These are phyloP conservation scores for Amylostereum areolatum DNA, from an alignment of 1,284 basidiomycete genomes.

Conservation along the genomic window DNA sequence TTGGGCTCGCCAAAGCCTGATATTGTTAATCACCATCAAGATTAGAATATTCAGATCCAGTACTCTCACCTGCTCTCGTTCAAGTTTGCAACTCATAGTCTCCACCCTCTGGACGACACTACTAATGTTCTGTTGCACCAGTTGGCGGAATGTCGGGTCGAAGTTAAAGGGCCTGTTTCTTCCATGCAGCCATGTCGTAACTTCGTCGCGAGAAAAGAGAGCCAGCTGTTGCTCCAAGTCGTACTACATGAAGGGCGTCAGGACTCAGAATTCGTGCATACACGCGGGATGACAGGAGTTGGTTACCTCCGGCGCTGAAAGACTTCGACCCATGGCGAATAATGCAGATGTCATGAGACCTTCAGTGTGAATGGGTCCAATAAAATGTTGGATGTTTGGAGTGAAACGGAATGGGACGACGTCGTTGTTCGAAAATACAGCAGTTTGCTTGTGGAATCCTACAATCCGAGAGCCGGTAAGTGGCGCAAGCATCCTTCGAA, in stretches of 20 bases:
- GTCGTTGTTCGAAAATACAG: slow-evolving; percentile 77
- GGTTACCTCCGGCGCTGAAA: slow-evolving; percentile 89
- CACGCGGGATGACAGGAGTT: background rate
- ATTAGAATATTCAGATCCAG: background rate
- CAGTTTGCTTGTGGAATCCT: slow-evolving; percentile 45
- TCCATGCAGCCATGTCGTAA: slow-evolving; percentile 65
- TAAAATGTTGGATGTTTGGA: slow-evolving; percentile 93
- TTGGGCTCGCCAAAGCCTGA: slow-evolving; percentile 24
- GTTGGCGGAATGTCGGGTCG: slow-evolving; percentile 62
- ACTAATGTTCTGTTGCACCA: slow-evolving; percentile 73
- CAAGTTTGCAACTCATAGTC: slow-evolving; percentile 78
- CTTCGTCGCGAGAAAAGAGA: slow-evolving; percentile 91
- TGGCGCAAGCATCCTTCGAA: background rate
- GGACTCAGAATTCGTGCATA: background rate
- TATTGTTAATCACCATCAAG: slow-evolving; percentile 4
- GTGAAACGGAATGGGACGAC: slow-evolving; percentile 95
- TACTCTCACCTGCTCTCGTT: slow-evolving; percentile 66
- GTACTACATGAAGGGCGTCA: slow-evolving; percentile 44
- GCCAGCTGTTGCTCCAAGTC: slow-evolving; percentile 86
- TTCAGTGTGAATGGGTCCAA: slow-evolving; percentile 87
- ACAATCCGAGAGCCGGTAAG: slow-evolving; percentile 2
- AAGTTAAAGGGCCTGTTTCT: slow-evolving; percentile 45
- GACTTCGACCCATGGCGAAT: slow-evolving; percentile 85
- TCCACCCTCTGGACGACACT: slow-evolving; percentile 83
- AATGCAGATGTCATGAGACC: slow-evolving; percentile 84